Evolutionary conservation across 352 stramenopile species (phyloP).

Genomic region (Saprolegnia parasitica): DNA sequence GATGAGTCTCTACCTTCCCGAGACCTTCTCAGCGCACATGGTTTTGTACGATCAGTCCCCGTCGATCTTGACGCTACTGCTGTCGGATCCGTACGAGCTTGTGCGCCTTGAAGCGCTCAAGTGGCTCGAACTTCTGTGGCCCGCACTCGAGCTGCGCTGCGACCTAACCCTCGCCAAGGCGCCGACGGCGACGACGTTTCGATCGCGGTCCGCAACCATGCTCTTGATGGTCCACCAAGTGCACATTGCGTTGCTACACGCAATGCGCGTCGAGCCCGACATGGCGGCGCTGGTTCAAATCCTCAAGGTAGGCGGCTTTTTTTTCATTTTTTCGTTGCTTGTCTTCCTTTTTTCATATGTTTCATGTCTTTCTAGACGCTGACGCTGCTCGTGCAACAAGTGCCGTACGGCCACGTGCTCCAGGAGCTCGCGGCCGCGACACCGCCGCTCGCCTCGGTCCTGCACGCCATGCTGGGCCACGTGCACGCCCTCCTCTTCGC

Average conservation of each 20-base stretch:
- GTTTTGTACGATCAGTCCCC: slow-evolving; percentile 69
- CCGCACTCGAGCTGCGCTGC: slow-evolving; percentile 42
- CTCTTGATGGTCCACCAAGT: slow-evolving; percentile 82
- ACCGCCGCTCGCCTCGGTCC: slow-evolving; percentile 52
- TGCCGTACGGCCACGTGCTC: slow-evolving; percentile 63
- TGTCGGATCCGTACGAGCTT: slow-evolving; percentile 72
- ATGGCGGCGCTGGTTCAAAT: slow-evolving; percentile 51
- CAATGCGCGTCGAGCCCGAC: slow-evolving; percentile 75
- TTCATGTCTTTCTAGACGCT: slow-evolving; percentile 40
- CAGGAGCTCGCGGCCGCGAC: slow-evolving; percentile 46
- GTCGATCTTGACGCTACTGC: slow-evolving; percentile 70
- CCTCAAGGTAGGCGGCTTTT: slow-evolving; percentile 49
- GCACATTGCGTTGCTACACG: slow-evolving; percentile 75
- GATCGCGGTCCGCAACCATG: slow-evolving; percentile 77
- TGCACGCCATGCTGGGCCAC: slow-evolving; percentile 63
- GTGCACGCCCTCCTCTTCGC: slow-evolving; percentile 56
- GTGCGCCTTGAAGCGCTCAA: slow-evolving; percentile 64
- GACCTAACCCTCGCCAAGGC: slow-evolving; percentile 3
- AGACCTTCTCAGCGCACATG: slow-evolving; percentile 77
- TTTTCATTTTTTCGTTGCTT: slow-evolving; percentile 13
- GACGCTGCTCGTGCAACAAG: slow-evolving; percentile 68
- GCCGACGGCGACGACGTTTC: slow-evolving; percentile 69
- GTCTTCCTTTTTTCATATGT: neutral
- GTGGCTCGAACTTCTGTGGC: slow-evolving; percentile 76
- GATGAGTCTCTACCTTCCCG: slow-evolving; percentile 73